phyloP scores from a whole-genome alignment of 176 grass and related monocot genomes.

The Rhynchospora tenuis region DNA sequence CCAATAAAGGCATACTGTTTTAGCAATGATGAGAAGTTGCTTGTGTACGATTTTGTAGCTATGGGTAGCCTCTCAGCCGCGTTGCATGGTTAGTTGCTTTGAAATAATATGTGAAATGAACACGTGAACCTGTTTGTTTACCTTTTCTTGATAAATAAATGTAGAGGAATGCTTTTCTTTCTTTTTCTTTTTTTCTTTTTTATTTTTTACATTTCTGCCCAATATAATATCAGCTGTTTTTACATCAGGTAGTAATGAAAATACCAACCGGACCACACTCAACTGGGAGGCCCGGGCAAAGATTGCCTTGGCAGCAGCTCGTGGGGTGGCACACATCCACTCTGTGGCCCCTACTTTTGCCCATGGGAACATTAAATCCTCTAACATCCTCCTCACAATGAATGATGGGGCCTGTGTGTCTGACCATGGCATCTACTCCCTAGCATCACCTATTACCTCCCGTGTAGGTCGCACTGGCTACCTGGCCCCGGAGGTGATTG shows the following conservation, averaged over 20 bases:
- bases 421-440: constrained; percentile 55
- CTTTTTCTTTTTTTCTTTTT: too few species aligned
- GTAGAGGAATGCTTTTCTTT: too few species aligned
- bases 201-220: neutral
- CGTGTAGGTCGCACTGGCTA: constrained; percentile 41
- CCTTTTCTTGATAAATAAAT: neutral
- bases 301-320: constrained; percentile 56
- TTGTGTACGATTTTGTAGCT: constrained; percentile 76
- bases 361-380: constrained; percentile 88
- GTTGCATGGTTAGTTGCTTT: constrained; percentile 58
- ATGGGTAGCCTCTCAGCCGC: constrained; percentile 63
- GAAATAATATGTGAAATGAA: neutral
- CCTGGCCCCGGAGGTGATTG: constrained; percentile 61
- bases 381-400: constrained; percentile 59
- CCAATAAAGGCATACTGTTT: constrained; percentile 73
- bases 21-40: constrained; percentile 85
- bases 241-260: constrained; percentile 27
- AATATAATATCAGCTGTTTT: neutral
- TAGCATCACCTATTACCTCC: constrained; percentile 39
- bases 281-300: constrained; percentile 46
- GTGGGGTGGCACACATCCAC: constrained; percentile 66
- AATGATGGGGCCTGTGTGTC: constrained; percentile 47
- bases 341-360: constrained; percentile 40
- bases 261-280: constrained; percentile 37
- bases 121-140: neutral